phyloP scores from a whole-genome alignment of 495 filamentous ascomycete genomes.

The Rostrohypoxylon terebratum region DNA sequence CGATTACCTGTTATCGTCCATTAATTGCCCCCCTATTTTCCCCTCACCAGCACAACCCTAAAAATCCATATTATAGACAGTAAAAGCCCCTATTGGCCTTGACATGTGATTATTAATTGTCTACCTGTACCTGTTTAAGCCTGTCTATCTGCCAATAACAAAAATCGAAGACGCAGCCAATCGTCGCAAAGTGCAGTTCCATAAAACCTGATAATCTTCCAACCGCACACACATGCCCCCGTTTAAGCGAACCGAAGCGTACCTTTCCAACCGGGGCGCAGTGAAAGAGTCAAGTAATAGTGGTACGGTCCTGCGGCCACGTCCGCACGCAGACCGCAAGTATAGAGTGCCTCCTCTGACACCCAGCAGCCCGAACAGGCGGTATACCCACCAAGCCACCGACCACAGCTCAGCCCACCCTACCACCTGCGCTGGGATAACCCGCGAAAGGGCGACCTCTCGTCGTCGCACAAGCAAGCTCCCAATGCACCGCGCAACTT shows the following conservation, averaged over 20 bases:
- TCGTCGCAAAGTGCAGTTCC: neutral
- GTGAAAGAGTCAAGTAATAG: neutral
- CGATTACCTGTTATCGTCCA: neutral
- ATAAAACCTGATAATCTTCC: slow-evolving; percentile 6
- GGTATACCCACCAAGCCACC: slow-evolving; percentile 20
- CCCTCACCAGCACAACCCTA: neutral
- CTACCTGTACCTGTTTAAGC: no score
- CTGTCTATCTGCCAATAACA: neutral
- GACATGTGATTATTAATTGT: neutral
- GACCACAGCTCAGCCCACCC: slow-evolving; percentile 29
- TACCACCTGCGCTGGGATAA: neutral
- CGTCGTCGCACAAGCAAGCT: neutral
- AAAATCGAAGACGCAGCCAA: neutral
- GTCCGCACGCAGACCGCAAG: slow-evolving; percentile 40
- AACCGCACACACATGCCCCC: neutral
- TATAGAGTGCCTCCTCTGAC: slow-evolving; percentile 5
- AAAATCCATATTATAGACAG: no score
- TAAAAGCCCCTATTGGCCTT: neutral
- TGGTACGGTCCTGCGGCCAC: neutral
- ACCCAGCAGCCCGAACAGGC: slow-evolving; percentile 16
- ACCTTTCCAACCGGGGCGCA: neutral
- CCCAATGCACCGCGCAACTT: neutral
- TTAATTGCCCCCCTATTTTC: neutral
- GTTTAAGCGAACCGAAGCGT: neutral
- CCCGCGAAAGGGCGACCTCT: neutral